Base-by-base conservation (phyloP, 108 stramenopile species). In the Parmales sp. region DNA sequence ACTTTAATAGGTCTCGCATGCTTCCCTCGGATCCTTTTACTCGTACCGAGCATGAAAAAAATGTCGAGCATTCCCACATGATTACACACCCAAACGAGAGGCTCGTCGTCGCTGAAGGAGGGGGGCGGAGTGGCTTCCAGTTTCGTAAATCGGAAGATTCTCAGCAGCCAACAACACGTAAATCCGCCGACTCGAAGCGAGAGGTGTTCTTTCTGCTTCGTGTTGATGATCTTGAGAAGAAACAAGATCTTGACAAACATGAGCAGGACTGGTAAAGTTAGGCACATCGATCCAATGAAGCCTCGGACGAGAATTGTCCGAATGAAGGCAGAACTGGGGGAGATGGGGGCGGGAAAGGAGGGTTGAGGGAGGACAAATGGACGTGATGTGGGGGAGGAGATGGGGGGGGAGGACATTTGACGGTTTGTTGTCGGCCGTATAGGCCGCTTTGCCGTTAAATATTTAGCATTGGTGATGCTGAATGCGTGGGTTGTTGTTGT, bases 61-160 rank as follows among this genome's bases (percentile, higher is more conserved):
- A 92, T 69, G 74, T 92, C 91, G 63, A 92, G 72, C 67, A 87
- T 69, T 63, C 80, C 80, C 8, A 79, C 80, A 65, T 92, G 91
- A 67, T 90, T 92, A 68, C 88, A 89, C 2, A 88, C 91, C 91
- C 91, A 92, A 29, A 92, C 79, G 23, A 69, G 68, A 29, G 88
- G 87, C 67, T 82, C 74, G 43, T 44, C 43, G 16, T 16, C 43
- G 43, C 43, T 16, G 43, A 16, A 13, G 16, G 43, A 44, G 43
- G 1, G 37, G 38, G 79, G 64, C 26, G 73, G 70, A 9, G 74
- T 37, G 16, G 83, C 75, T 28, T 71, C 37, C 13, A 87, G 65
- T 1, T 68, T 71, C 36, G 86, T 82, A 77, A 92, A 92, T 8
- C 88, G 91, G 64, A 90, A 83, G n/a, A 88, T 7, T 48, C 86